Evolutionary conservation across 2,329 filamentous ascomycete species (phyloP), one percentile per base, ranked within the genome.

Genomic region (Alternaria sp.): DNA sequence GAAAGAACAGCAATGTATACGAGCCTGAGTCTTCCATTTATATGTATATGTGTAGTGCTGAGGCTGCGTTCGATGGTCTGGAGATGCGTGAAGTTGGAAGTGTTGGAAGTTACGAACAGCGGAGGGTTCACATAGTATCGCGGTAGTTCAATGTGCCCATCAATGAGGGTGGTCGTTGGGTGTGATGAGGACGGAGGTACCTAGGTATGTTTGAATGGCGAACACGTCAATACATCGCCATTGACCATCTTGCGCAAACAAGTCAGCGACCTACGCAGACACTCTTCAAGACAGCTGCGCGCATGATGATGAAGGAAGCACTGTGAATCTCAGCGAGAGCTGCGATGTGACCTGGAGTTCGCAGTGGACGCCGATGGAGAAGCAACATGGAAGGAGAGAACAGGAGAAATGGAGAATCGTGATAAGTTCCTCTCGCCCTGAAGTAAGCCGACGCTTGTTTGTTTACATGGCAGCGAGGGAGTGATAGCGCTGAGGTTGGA

Each of bases 71-170:
- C n/a, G 37, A 26, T 21, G 41, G 53, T 7, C 50, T 49, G 30
- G 37, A 9, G 28, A 59, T 60, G 23, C 26, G 69, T 73, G 71
- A 72, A 71, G 64, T 53, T 21, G 33, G 45, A 45, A 25, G 46
- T 64, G 65, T 56, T 61, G 60, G 33, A 20, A 21, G 47, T 14
- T 49, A 55, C 47, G 54, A 72, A 64, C 66, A 64, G 43, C 30
- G 18, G 10, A 14, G n/a, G 20, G 45, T 59, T 60, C 60, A 66
- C 30, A 26, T 20, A 30, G 28, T 14, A 41, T 37, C 12, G 44
- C 37, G 20, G 41, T 21, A 12, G 6, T 56, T 46, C 37, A 49
- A 41, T 45, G 30, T 25, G 20, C 26, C 5, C 41, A 41, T 59
- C 12, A 14, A 51, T 20, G 18, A 3, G 15, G 41, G 10, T 9